These are phyloP conservation scores for Monosporascus cannonballus DNA, from an alignment of 2,329 filamentous ascomycete species.

Conservation along the genomic window DNA sequence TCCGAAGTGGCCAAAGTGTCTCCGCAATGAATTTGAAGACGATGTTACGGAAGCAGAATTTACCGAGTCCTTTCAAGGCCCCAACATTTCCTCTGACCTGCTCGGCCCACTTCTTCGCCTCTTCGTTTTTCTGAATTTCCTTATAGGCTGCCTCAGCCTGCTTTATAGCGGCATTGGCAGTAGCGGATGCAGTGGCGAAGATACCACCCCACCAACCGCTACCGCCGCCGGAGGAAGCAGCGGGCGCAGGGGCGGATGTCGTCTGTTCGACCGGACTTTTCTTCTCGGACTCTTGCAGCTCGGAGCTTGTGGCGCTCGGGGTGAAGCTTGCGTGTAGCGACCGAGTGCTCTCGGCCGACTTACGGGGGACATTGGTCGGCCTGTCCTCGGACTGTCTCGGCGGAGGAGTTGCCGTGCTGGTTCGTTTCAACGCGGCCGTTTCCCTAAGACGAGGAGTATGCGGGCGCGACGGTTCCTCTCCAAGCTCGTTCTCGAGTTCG, in stretches of 20 bases:
- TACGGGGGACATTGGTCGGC: constrained; percentile 42
- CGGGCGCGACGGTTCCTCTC: constrained; percentile 67
- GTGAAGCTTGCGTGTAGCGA: constrained; percentile 69
- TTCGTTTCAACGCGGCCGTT: constrained; percentile 41
- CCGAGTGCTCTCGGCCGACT: constrained; percentile 71
- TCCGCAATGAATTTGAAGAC: neutral
- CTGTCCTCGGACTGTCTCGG: constrained; percentile 62
- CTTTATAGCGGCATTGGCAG: constrained; percentile 69
- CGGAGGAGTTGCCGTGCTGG: constrained; percentile 42
- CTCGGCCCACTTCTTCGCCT: constrained; percentile 92
- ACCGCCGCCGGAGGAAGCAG: constrained; percentile 32
- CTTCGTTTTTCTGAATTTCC: constrained; percentile 92
- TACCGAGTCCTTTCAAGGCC: constrained; percentile 70
- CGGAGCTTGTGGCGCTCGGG: constrained; percentile 58
- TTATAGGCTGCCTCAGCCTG: constrained; percentile 90
- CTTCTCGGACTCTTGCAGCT: constrained; percentile 52
- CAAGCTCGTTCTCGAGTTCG: constrained; percentile 75
- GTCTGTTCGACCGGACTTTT: constrained; percentile 41
- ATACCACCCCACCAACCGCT: constrained; percentile 89
- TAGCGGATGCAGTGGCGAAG: constrained; percentile 64
- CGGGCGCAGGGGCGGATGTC: constrained; percentile 12
- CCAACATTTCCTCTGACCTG: constrained; percentile 88
- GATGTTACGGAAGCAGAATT: constrained; percentile 15
- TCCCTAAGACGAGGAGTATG: constrained; percentile 72
- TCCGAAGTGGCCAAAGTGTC: neutral